These are phyloP conservation scores for Erythrobasidium hasegawianum DNA, from an alignment of 1,284 basidiomycete genomes.

Conservation along the genomic window DNA sequence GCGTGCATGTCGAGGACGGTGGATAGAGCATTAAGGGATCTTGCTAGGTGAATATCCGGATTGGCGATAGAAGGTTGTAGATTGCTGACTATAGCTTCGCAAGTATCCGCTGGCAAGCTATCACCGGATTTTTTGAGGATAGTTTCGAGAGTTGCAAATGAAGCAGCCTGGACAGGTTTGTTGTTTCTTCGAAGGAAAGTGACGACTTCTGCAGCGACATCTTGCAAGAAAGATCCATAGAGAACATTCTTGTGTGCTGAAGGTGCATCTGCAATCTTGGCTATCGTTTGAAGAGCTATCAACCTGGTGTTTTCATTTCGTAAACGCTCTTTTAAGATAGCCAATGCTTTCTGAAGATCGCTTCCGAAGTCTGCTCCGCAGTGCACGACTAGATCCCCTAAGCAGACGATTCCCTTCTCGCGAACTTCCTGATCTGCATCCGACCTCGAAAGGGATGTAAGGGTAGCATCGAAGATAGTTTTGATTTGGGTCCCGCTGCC, in stretches of 20 bases:
- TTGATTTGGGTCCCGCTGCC: conserved; percentile 59
- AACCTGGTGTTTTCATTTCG: conserved; percentile 57
- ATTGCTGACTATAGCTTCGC: conserved; percentile 63
- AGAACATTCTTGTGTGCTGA: conserved; percentile 50
- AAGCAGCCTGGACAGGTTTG: conserved; percentile 69
- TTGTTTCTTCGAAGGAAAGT: conserved; percentile 74
- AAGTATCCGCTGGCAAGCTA: conserved; percentile 61
- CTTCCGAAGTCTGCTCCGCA: conserved; percentile 63
- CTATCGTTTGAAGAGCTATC: conserved; percentile 53
- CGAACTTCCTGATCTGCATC: conserved; percentile 91
- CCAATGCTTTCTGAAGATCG: conserved; percentile 51
- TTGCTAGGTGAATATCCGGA: conserved; percentile 36
- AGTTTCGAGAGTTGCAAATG: conserved; percentile 73
- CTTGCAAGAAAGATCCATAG: conserved; percentile 74
- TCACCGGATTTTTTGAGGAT: conserved; percentile 68
- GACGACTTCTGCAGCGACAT: conserved; percentile 68
- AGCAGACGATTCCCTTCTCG: conserved; percentile 70
- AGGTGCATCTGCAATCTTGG: conserved; percentile 52
- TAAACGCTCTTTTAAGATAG: conserved; percentile 72
- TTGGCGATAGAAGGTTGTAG: conserved; percentile 73
- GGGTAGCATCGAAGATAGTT: conserved; percentile 68
- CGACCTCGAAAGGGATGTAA: conserved; percentile 65
- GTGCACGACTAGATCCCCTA: conserved; percentile 80
- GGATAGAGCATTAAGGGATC: conserved; percentile 19
- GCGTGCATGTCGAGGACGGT: conserved; percentile 3